Conservation (phyloP, 495 filamentous ascomycete genomes). For the Paragyromitra xinjiangensis region DNA sequence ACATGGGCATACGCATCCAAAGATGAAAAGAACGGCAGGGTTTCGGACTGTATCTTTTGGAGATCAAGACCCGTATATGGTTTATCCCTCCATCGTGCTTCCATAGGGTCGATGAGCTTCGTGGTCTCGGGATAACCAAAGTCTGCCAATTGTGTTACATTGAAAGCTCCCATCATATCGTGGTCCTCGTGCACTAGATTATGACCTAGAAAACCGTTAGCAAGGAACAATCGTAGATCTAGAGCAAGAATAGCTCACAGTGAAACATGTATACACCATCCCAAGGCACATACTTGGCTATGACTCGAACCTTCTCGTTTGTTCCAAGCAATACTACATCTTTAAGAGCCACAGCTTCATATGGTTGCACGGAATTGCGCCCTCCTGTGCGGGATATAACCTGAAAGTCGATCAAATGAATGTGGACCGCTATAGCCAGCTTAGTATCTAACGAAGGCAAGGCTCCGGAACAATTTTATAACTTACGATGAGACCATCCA, state of each 20-base stretch:
- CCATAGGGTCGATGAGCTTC: constrained; percentile 60
- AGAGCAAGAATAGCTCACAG: not conserved
- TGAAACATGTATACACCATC: constrained; percentile 52
- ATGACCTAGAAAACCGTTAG: constrained; percentile 60
- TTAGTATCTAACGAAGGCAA: not conserved
- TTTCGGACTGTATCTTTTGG: constrained; percentile 10
- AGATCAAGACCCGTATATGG: constrained; percentile 42
- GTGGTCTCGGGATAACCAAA: constrained; percentile 63
- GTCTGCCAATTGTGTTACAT: constrained; percentile 63
- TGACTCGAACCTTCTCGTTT: constrained; percentile 63
- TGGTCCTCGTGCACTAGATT: constrained; percentile 69
- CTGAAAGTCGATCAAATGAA: constrained; percentile 68
- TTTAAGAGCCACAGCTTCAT: constrained; percentile 64
- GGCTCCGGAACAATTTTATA: not conserved
- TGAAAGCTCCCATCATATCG: constrained; percentile 71
- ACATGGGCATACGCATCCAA: constrained; percentile 32
- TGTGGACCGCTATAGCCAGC: constrained; percentile 60
- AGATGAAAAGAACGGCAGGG: constrained; percentile 45
- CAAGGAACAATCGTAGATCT: constrained; percentile 51
- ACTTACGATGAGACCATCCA: constrained; percentile 62
- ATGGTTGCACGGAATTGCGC: constrained; percentile 59
- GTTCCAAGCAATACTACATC: constrained; percentile 65
- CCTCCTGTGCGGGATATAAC: constrained; percentile 62
- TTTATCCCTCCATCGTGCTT: constrained; percentile 54
- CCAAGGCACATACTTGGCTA: constrained; percentile 65